Evolutionary conservation across 345 rosid genomes (phyloP).

Genomic region (Eucalyptus albens): DNA sequence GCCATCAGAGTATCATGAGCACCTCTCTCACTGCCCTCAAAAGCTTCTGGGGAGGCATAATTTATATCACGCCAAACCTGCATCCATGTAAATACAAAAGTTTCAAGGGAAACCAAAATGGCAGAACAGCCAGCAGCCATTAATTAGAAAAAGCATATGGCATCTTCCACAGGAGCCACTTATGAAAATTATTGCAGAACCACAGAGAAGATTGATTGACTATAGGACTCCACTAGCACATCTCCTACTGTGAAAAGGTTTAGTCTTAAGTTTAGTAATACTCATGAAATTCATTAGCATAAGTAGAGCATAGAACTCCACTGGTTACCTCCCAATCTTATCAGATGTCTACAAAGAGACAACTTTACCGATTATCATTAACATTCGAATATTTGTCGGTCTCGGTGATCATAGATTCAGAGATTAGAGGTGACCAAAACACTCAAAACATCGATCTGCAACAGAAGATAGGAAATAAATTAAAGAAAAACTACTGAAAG

Average conservation of each 20-base stretch:
- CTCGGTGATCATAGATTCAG: not conserved
- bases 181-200: not conserved
- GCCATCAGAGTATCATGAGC: constrained; percentile 31
- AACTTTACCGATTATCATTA: not conserved
- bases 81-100: not conserved
- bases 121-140: not conserved
- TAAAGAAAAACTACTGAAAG: not conserved
- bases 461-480: not conserved
- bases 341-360: not conserved
- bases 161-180: not conserved
- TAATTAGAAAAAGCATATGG: not conserved
- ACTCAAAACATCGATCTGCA: not conserved
- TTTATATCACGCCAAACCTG: constrained; percentile 54
- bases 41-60: constrained; percentile 44
- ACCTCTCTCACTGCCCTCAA: constrained; percentile 5
- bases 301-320: not conserved
- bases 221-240: not conserved
- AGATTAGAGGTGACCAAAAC: not conserved
- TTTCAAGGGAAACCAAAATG: not conserved
- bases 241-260: not conserved
- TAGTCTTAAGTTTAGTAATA: not conserved
- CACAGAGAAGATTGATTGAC: not conserved
- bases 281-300: not conserved
- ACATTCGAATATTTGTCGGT: not conserved
- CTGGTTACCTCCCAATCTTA: not conserved